phyloP scores from a whole-genome alignment of 176 grass and related monocot species.

The Triticum monococcum region DNA sequence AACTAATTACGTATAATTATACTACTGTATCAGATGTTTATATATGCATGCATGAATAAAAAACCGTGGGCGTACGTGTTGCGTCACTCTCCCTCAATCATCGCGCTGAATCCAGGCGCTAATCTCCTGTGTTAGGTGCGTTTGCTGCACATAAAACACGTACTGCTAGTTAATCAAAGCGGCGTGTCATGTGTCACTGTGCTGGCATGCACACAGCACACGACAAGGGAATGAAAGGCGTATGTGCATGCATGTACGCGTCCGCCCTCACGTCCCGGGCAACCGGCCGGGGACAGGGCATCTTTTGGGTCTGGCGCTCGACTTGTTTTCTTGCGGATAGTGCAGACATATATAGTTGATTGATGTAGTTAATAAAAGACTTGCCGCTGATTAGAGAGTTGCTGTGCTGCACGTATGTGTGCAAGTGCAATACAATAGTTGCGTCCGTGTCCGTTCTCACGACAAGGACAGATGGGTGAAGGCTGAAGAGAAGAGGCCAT shows the following conservation, averaged over 20 bases:
- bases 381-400: constrained; percentile 38
- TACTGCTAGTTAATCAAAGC: not conserved
- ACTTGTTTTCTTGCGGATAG: constrained; percentile 1
- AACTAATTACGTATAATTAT: too few species aligned
- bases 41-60: not conserved
- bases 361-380: constrained; percentile 34
- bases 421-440: not conserved
- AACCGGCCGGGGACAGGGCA: constrained; percentile 41
- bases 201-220: not conserved
- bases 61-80: not conserved
- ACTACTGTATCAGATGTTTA: not conserved
- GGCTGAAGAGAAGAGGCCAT: not conserved
- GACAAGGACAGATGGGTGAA: not conserved
- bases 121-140: not conserved
- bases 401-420: constrained; percentile 23
- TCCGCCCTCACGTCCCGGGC: not conserved
- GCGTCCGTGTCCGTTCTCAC: not conserved
- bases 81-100: constrained; percentile 11
- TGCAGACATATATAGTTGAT: not conserved
- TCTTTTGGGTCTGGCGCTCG: constrained; percentile 41
- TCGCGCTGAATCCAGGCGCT: not conserved
- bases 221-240: not conserved
- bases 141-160: not conserved
- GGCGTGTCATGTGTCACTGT: not conserved
- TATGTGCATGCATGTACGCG: constrained; percentile 24